Evolutionary conservation across 257 asterid genomes (phyloP).

Genomic region (Henckelia pumila): DNA sequence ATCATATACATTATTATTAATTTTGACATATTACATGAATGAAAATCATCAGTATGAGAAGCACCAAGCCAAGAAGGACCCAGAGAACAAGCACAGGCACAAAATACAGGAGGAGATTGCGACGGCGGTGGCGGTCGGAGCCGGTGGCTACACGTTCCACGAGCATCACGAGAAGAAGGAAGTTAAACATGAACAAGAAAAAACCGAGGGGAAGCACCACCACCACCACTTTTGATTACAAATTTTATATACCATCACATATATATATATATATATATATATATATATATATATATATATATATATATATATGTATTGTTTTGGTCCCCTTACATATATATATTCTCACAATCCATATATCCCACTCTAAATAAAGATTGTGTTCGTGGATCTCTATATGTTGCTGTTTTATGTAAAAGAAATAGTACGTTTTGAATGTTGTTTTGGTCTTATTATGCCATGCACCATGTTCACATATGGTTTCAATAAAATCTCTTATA

Average conservation of each 20-base stretch:
- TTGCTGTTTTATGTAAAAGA: no score
- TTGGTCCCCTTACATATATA: background rate
- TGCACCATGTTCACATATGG: background rate
- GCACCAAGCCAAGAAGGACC: constrained; percentile 64
- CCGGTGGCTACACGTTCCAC: constrained; percentile 65
- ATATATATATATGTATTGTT: no score
- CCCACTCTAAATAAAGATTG: background rate
- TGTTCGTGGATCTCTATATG: background rate
- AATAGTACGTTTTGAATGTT: background rate
- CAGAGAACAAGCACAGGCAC: constrained; percentile 60
- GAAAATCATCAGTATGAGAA: constrained; percentile 55
- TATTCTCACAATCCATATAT: no score
- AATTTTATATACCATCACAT: background rate
- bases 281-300: no score
- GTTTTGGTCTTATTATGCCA: background rate
- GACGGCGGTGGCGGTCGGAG: constrained; percentile 47
- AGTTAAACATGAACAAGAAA: constrained; percentile 44
- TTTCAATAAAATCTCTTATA: background rate
- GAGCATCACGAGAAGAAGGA: constrained; percentile 77
- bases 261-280: no score
- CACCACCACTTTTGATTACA: constrained; percentile 33
- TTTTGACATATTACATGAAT: background rate
- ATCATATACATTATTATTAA: no score
- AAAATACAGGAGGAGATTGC: constrained; percentile 60
- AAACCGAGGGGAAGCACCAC: constrained; percentile 51